Evolutionary conservation across 331 rosid genomes (phyloP), one percentile per base, ranked within the genome.

Genomic region (Prunus yedoensis): DNA sequence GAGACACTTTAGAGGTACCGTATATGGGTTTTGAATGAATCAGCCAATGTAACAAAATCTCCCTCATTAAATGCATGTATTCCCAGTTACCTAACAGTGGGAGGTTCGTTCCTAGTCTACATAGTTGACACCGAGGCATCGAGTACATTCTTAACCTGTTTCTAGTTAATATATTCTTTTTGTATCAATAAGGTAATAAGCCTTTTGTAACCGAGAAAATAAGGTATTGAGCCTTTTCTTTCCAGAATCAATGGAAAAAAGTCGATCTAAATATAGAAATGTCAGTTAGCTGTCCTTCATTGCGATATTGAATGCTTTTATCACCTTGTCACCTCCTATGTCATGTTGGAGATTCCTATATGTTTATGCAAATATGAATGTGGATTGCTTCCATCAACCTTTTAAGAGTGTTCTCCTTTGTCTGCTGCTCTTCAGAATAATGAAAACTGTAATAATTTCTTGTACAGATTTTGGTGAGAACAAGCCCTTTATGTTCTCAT

Each of bases 211-310:
- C 43, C 43, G 43, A 38, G 43, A 38, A 38, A 78, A 76, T 68
- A 76, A 81, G 70, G 73, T 71, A 52, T 59, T 77, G 59, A 70
- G 68, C 88, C 80, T 77, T 78, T 20, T 80, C 79, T 84, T 84
- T 87, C 86, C 89, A 84, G 81, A 85, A 68, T 65, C 81, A 83
- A 79, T n/a, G 51, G 84, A 74, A 66, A 77, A 75, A 41, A 66
- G 74, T 41, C 80, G 70, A 85, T 78, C 79, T 84, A 70, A 78
- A 81, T 74, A 74, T 74, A 76, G 74, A 61, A 76, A 78, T 81
- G 73, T 78, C 79, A 64, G 81, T 81, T 77, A 52, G 71, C 83
- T 71, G 72, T 70, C 79, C 77, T 66, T 30, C 75, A 75, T 18
- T 74, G 75, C 74, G 78, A 49, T 21, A 58, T 68, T 75, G 78